Conservation (phyloP, 148 eudicot genomes). For the Fagopyrum esculentum region DNA sequence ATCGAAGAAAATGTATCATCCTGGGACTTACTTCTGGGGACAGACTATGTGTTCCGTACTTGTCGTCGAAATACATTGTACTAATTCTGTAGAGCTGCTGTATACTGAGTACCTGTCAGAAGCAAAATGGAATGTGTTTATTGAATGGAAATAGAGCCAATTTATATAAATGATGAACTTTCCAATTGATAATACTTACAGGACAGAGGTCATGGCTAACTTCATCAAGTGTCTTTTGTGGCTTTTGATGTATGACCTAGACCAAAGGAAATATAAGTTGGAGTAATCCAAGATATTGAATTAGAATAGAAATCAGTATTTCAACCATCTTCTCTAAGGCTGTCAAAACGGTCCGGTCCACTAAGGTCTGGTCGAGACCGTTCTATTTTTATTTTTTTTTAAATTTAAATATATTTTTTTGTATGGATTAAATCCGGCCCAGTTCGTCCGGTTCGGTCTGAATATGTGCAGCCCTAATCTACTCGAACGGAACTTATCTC, state of each 20-base stretch:
- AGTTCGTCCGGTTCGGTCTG: no score
- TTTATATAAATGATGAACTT: neutral
- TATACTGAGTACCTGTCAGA: slow-evolving; percentile 66
- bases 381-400: no score
- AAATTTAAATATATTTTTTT: no score
- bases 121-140: neutral
- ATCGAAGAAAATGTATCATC: neutral
- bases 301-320: neutral
- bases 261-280: slow-evolving; percentile 7
- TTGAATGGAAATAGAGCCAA: neutral
- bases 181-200: slow-evolving; percentile 33
- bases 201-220: slow-evolving; percentile 92
- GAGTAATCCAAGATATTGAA: neutral
- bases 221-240: slow-evolving; percentile 80
- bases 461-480: no score
- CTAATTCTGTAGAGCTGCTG: slow-evolving; percentile 92
- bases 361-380: no score
- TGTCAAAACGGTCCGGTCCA: no score
- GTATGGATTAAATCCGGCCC: no score
- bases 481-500: no score
- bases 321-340: neutral
- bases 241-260: slow-evolving; percentile 91
- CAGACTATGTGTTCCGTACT: slow-evolving; percentile 82
- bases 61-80: slow-evolving; percentile 97
- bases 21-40: slow-evolving; percentile 67